phyloP scores from a whole-genome alignment of 768 basidiomycete genomes.

The Calocybe gangraenosa region DNA sequence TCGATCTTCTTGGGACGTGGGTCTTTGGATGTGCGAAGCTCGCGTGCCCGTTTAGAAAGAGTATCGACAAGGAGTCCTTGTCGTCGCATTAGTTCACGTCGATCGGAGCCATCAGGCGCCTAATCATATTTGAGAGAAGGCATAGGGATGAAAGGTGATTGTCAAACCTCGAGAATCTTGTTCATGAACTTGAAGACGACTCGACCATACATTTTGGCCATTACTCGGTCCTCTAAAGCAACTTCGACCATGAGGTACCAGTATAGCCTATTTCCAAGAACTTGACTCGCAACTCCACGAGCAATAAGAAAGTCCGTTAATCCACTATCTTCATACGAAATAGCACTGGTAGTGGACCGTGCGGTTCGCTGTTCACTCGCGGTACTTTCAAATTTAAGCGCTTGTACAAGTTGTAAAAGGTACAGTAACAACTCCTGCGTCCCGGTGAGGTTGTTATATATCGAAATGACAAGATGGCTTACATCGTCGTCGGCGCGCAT shows the following conservation, averaged over 20 bases:
- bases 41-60: slow-evolving; percentile 80
- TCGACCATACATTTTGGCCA: slow-evolving; percentile 91
- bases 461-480: slow-evolving; percentile 15
- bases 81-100: slow-evolving; percentile 83
- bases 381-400: slow-evolving; percentile 91
- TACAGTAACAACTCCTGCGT: slow-evolving; percentile 86
- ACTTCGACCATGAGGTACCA: slow-evolving; percentile 99
- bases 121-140: slow-evolving; percentile 20
- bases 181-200: slow-evolving; percentile 90
- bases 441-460: slow-evolving; percentile 6
- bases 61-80: slow-evolving; percentile 89
- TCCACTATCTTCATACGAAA: slow-evolving; percentile 89
- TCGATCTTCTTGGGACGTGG: slow-evolving; percentile 97
- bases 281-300: slow-evolving; percentile 75
- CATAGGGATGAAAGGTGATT: background rate
- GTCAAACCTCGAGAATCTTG: slow-evolving; percentile 75
- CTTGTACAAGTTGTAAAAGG: slow-evolving; percentile 93
- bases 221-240: slow-evolving; percentile 76
- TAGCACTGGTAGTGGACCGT: slow-evolving; percentile 67
- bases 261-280: slow-evolving; percentile 88
- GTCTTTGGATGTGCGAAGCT: slow-evolving; percentile 87
- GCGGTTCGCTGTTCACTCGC: slow-evolving; percentile 74
- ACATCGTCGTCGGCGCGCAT: slow-evolving; percentile 94
- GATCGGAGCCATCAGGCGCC: slow-evolving; percentile 73
- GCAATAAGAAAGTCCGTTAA: slow-evolving; percentile 89